Evolutionary conservation across 2,329 filamentous ascomycete genomes (phyloP), one percentile per base, ranked within the genome.

Genomic region (Basipetospora chlamydospora): DNA sequence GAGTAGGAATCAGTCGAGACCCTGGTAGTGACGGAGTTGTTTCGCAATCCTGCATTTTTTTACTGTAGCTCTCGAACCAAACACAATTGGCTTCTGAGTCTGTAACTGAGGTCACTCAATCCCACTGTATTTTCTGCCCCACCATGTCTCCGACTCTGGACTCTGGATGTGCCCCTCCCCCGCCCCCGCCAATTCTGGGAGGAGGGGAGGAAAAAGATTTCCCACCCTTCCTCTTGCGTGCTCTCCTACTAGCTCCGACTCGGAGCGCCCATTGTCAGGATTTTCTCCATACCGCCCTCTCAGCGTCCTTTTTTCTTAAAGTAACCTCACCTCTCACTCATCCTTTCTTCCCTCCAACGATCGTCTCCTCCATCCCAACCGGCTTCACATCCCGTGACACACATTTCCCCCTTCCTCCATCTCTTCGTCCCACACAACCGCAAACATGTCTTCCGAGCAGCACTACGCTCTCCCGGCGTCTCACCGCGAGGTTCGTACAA

Each of bases 401-500:
- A 28, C 25, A 29, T 35, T 33, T 30, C 32, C 33, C 33, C 37
- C 32, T 16, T 34, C 32, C 8, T 35, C 20, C 26, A 39, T 34
- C 18, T 22, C 25, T 37, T 22, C 35, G n/a, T n/a, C n/a, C n/a
- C n/a, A n/a, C n/a, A n/a, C n/a, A 31, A 37, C 40, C 47, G 38
- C 45, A 47, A 55, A 44, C 52, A 64, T 64, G 60, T 51, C 59
- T 50, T 42, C 56, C 43, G 50, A 31, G 8, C 4, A 18, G 11
- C 28, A 63, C 43, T 72, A 72, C 55, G 63, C 67, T 46, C 60
- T 72, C 49, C 60, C 67, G 37, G 55, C 62, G 51, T 51, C 62
- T 49, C 67, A 71, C 63, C 70, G 68, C 57, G 60, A 69, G 56
- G 67, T 70, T 47, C 38, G 60, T 56, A n/a, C 20, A 26, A 10